phyloP scores from a whole-genome alignment of 2,329 filamentous ascomycete species.

The Colletotrichum eleusines region DNA sequence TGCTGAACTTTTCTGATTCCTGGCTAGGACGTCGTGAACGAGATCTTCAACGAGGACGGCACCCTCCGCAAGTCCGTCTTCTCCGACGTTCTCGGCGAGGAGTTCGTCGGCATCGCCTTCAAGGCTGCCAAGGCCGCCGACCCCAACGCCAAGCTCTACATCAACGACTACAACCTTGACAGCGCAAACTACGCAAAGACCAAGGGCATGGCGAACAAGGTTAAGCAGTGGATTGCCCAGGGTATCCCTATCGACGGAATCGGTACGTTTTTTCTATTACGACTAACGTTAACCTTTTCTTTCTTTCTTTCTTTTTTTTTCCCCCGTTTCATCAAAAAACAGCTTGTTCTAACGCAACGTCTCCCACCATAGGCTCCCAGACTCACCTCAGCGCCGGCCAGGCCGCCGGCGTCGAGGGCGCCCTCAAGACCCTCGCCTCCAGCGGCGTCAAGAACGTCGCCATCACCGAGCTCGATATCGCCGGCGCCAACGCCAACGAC shows the following conservation, averaged over 20 bases:
- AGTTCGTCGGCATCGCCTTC: background rate
- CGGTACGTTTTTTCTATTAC: background rate
- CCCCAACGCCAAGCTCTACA: conserved; percentile 76
- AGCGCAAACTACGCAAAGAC: conserved; percentile 69
- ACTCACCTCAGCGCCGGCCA: background rate
- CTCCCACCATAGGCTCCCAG: background rate
- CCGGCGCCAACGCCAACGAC: conserved; percentile 65
- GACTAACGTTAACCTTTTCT: no score
- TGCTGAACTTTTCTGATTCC: background rate
- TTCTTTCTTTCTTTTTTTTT: no score
- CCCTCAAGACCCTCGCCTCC: conserved; percentile 62
- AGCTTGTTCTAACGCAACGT: background rate
- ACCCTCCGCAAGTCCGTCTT: conserved; percentile 50
- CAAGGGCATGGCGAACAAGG: conserved; percentile 54
- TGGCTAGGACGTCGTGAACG: conserved; percentile 70
- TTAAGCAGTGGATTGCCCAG: background rate
- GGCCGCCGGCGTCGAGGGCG: background rate
- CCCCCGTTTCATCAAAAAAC: no score
- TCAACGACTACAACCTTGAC: conserved; percentile 81
- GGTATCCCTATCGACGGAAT: background rate
- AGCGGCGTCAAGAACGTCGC: conserved; percentile 59
- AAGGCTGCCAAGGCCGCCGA: conserved; percentile 65
- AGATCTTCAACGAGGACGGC: conserved; percentile 73
- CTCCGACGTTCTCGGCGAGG: background rate
- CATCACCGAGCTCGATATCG: conserved; percentile 67